Evolutionary conservation across 345 rosid species (phyloP), one percentile per base, ranked within the genome.

Genomic region (Theobroma cacao): DNA sequence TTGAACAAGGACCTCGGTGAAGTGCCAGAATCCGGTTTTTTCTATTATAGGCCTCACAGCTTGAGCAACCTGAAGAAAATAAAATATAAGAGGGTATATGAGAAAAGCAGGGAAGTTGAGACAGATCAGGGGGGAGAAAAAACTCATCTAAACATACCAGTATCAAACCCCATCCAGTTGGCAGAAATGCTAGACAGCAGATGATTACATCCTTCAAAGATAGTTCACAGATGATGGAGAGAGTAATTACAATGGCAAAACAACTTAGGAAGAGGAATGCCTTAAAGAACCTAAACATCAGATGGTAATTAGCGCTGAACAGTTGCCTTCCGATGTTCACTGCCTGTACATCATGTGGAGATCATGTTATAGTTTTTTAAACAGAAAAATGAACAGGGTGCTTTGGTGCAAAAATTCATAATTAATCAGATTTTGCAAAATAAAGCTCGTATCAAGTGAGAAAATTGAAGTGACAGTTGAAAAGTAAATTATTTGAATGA

Each of bases 121-220:
- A 41, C n/a, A 13, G 28, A 64, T 75, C 28, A 22, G 20, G 11
- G 34, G 0, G 26, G 53, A 24, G 40, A 40, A 65, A 24, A 24
- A 24, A 45, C 2, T 31, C 45, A 20, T 53, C 14, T 18, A 30
- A 36, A 62, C 87, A 82, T 87, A 95, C 99, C 98, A 95, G 76
- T 86, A 93, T 85, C 74, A 95, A 85, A 76, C 99, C 98, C 99
- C 99, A 95, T 71, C 97, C 99, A 0, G 99, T 95, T 4, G 99
- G 99, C 81, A 93, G 72, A 81, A 95, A 95, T 2, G 98, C 99
- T 63, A 95, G 86, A 84, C 93, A 87, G 85, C 98, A 93, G 68
- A 93, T 91, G 0, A 92, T 64, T 73, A 95, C 77, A 78, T 95
- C 99, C 87, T 81, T 93, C 68, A 77, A 58, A 7, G 98, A 95